phyloP scores from a whole-genome alignment of 176 grass and related monocot genomes.

The Aegilops bicornis region DNA sequence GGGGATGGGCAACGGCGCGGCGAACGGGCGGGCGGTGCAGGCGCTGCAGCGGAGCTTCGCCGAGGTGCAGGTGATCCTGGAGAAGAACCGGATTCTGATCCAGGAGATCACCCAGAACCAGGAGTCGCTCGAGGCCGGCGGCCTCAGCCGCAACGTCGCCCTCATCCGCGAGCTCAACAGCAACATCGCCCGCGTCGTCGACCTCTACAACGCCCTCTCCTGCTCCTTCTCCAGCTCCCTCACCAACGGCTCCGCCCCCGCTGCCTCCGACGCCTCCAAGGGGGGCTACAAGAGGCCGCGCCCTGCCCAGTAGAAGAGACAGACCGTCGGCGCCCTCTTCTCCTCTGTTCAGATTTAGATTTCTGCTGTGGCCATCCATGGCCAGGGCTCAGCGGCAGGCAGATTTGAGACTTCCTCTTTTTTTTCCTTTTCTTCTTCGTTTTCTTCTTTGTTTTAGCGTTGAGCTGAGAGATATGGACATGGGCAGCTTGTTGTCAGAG shows the following conservation, averaged over 20 bases:
- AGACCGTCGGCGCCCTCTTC: background rate
- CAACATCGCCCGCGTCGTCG: conserved; percentile 54
- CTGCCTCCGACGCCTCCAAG: background rate
- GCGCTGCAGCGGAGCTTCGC: conserved; percentile 39
- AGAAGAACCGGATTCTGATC: conserved; percentile 57
- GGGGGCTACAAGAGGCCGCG: conserved; percentile 28
- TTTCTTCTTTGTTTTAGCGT: background rate
- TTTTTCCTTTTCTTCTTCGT: background rate
- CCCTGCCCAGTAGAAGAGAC: background rate
- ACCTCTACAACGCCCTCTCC: conserved; percentile 59
- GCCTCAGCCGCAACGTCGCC: conserved; percentile 49
- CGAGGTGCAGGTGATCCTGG: conserved; percentile 54
- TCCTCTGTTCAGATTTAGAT: background rate
- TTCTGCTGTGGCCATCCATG: background rate
- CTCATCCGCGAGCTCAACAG: conserved; percentile 67
- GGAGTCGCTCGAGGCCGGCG: conserved; percentile 39
- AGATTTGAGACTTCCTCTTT: background rate
- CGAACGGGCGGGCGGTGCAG: conserved; percentile 23
- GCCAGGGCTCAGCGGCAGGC: background rate
- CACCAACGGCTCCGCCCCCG: background rate
- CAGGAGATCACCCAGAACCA: conserved; percentile 79
- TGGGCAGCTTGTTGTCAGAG: background rate
- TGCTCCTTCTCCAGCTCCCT: conserved; percentile 35
- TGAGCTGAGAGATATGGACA: background rate
- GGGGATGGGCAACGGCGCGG: background rate